Conservation (phyloP, 176 grass and related monocot genomes). For the Bolboschoenus planiculmis region DNA sequence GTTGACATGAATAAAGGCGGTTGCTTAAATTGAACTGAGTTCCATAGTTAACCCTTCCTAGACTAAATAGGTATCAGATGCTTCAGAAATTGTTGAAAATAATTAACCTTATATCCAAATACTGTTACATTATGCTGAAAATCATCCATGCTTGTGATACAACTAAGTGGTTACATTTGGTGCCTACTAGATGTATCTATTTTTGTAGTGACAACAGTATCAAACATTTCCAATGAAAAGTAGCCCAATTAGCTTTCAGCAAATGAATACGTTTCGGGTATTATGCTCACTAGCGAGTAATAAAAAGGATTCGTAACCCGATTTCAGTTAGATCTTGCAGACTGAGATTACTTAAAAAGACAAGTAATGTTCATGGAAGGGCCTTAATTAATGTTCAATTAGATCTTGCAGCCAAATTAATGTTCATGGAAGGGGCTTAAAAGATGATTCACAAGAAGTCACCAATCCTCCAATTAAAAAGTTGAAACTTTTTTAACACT, state of each 20-base stretch:
- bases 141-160: not conserved
- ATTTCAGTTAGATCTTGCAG: no score
- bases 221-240: not conserved
- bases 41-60: not conserved
- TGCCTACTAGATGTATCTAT: not conserved
- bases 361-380: not conserved
- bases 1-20: not conserved
- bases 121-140: not conserved
- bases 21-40: not conserved
- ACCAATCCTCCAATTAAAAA: not conserved
- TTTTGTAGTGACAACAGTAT: not conserved
- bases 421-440: not conserved
- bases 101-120: not conserved
- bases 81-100: not conserved
- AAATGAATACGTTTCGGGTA: not conserved
- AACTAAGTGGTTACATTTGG: not conserved
- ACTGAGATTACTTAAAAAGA: not conserved
- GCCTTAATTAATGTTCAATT: no score
- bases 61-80: not conserved
- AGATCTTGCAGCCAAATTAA: not conserved
- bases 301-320: no score
- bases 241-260: not conserved
- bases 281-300: not conserved
- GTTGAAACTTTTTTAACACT: not conserved
- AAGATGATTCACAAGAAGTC: not conserved